phyloP scores from a whole-genome alignment of 176 grass and related monocot genomes.

The Coix lacrymajobi region DNA sequence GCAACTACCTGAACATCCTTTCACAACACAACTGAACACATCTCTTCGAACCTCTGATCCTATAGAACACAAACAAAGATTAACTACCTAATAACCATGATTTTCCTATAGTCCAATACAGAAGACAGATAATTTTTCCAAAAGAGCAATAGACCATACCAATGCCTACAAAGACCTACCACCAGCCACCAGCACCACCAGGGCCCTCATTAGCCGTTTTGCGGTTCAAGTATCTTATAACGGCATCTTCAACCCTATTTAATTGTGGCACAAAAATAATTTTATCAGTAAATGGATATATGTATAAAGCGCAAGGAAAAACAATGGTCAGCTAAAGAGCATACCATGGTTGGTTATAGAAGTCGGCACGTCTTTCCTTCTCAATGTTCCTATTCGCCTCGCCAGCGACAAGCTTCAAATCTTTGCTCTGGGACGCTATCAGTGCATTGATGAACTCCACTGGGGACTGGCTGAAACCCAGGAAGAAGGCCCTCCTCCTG shows the following conservation, averaged over 20 bases:
- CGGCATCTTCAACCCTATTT: slow-evolving; percentile 89
- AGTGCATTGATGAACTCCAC: slow-evolving; percentile 93
- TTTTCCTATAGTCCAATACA: slow-evolving; percentile 34
- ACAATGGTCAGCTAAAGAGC: neutral
- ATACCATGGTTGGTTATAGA: slow-evolving; percentile 94
- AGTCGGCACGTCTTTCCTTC: slow-evolving; percentile 78
- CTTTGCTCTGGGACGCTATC: slow-evolving; percentile 91
- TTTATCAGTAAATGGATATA: slow-evolving; percentile 23
- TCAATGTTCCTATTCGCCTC: slow-evolving; percentile 82
- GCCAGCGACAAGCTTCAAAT: slow-evolving; percentile 91
- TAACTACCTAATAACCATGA: too few species aligned
- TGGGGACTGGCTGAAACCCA: slow-evolving; percentile 93
- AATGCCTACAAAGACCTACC: slow-evolving; percentile 35
- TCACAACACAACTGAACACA: slow-evolving; percentile 22
- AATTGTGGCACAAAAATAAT: slow-evolving; percentile 12
- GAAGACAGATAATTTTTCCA: slow-evolving; percentile 33
- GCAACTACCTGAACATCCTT: slow-evolving; percentile 18
- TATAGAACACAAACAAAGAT: too few species aligned
- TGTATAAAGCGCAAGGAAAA: neutral
- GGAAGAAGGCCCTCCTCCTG: slow-evolving; percentile 89
- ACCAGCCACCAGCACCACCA: slow-evolving; percentile 43
- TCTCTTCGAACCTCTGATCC: neutral
- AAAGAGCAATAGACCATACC: slow-evolving; percentile 19
- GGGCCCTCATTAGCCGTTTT: slow-evolving; percentile 70
- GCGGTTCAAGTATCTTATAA: slow-evolving; percentile 89